Base-by-base conservation (phyloP, 2,329 filamentous ascomycete genomes). In the Fusarium foetens region DNA sequence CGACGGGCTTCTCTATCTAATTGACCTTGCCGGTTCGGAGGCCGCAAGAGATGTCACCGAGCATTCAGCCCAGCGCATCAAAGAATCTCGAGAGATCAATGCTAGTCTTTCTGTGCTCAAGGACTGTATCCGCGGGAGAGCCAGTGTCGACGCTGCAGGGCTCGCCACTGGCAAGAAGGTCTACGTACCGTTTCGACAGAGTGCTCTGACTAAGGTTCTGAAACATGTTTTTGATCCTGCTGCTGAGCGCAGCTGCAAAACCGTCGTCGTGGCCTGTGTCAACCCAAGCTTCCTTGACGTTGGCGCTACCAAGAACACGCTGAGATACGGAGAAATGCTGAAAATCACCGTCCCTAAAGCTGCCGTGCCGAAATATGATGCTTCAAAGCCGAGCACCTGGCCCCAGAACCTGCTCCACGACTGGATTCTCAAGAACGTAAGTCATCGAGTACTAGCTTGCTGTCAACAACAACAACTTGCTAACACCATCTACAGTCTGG, bases 21-120 rank as follows among this genome's bases (percentile, higher is more conserved):
- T 87, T 53, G 85, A 86, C 66, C 80, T 87, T 1, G 85, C 85
- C 0, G 85, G 85, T 2, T 86, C 84, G 12, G 86, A 88, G 68
- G 81, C 80, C 2, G 84, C 85, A 3, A 82, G 84, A 13, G 85
- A 87, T 68, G 75, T 81, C 3, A 74, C 75, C 0, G 68, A 69
- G 8, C 84, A 87, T 72, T 79, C 79, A 5, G 75, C 81, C 4
- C 81, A 83, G 33, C 83, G 85, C 11, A 85, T 86, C 80, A 81
- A 81, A 42, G 85, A 86, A 72, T 80, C 84, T 8, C 79, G 80
- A 17, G 82, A 86, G 73, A 86, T 87, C 78, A 86, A 86, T 71
- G 80, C 78, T 13, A 86, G 84, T 65, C 79, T 87, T 1, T 86
- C 85, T 0, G 81, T 84, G 1, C 80, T 88, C 5, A 87, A 88